Evolutionary conservation across 345 rosid species (phyloP).

Genomic region (Populus simonii): DNA sequence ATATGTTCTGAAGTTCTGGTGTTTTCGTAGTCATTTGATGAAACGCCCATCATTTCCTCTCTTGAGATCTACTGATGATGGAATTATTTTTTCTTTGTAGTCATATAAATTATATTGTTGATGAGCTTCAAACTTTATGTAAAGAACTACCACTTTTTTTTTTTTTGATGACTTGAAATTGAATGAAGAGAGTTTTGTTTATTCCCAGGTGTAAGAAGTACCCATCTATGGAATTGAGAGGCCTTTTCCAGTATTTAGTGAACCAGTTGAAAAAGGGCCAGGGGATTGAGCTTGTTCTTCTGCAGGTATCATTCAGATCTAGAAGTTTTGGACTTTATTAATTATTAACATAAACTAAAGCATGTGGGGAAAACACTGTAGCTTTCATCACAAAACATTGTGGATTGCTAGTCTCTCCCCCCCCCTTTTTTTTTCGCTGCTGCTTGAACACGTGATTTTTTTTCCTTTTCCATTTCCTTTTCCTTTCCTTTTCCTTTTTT

Average conservation of each 20-base stretch:
- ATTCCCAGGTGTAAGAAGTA: slow-evolving; percentile 87
- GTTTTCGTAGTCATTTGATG: not conserved
- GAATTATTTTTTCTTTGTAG: not conserved
- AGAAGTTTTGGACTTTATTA: slow-evolving; percentile 11
- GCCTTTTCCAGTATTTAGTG: slow-evolving; percentile 96
- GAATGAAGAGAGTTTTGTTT: slow-evolving; percentile 6
- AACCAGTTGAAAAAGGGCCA: slow-evolving; percentile 93
- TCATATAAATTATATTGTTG: not conserved
- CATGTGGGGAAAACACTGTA: no score
- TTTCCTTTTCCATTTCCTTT: no score
- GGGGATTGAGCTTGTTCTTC: slow-evolving; percentile 95
- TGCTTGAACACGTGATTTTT: no score
- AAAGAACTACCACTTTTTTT: not conserved
- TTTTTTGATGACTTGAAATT: not conserved
- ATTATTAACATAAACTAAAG: no score
- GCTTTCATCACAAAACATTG: no score
- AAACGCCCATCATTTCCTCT: not conserved
- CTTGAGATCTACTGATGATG: not conserved
- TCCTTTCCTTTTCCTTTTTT: no score
- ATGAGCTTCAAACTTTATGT: not conserved
- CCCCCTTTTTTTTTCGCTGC: no score
- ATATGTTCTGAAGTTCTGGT: not conserved
- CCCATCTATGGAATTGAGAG: slow-evolving; percentile 97
- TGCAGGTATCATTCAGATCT: slow-evolving; percentile 58
- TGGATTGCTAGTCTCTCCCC: no score